Conservation (phyloP, 1,139 yeast species). For the Debaryomyces singareniensis region DNA sequence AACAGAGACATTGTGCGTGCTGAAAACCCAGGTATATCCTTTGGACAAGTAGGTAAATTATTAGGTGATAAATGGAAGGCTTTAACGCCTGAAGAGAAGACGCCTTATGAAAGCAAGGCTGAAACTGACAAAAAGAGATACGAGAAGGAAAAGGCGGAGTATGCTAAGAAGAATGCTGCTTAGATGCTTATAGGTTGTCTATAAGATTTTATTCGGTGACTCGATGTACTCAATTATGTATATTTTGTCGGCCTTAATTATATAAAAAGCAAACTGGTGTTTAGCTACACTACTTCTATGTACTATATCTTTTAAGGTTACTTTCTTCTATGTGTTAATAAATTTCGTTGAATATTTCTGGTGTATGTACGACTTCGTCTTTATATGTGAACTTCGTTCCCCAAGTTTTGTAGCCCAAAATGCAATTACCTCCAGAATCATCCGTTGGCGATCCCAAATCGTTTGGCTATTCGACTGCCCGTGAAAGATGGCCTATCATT, state of each 20-base stretch:
- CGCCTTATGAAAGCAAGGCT: constrained; percentile 88
- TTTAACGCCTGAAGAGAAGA: constrained; percentile 70
- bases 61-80: constrained; percentile 98
- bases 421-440: constrained; percentile 36
- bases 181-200: too few species aligned
- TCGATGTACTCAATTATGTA: too few species aligned
- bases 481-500: constrained; percentile 83
- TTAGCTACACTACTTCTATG: too few species aligned
- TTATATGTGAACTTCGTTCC: constrained; percentile 1
- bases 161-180: constrained; percentile 40
- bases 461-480: constrained; percentile 77
- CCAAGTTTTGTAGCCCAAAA: background rate
- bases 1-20: constrained; percentile 92
- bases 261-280: too few species aligned
- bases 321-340: too few species aligned
- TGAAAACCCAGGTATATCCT: constrained; percentile 89
- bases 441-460: constrained; percentile 65
- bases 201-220: too few species aligned
- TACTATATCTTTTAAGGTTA: too few species aligned
- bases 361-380: background rate
- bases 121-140: constrained; percentile 95
- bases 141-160: constrained; percentile 92
- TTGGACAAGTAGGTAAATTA: constrained; percentile 87
- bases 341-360: too few species aligned
- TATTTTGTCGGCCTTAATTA: too few species aligned